Evolutionary conservation across 345 rosid species (phyloP).

Genomic region (Hibiscus mutabilis): DNA sequence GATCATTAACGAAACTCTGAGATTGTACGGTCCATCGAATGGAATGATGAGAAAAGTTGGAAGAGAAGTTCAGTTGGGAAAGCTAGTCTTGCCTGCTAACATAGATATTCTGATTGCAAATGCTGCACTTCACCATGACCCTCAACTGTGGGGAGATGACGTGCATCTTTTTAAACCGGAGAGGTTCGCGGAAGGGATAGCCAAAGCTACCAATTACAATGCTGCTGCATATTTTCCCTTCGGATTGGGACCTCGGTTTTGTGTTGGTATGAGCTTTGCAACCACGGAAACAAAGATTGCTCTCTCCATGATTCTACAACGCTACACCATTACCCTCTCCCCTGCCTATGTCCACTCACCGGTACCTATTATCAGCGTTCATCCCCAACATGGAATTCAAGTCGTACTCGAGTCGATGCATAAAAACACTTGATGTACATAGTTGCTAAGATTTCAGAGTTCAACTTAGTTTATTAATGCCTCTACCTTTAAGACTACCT

Average conservation of each 20-base stretch:
- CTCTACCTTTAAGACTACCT: too few relatives aligned
- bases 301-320: slow-evolving; percentile 17
- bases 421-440: too few relatives aligned
- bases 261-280: slow-evolving; percentile 36
- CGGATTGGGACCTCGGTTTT: slow-evolving; percentile 29
- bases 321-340: slow-evolving; percentile 9
- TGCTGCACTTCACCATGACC: slow-evolving; percentile 26
- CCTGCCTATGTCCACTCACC: not conserved
- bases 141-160: slow-evolving; percentile 38
- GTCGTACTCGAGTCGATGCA: not conserved
- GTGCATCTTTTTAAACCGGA: slow-evolving; percentile 32
- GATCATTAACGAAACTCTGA: slow-evolving; percentile 32
- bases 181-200: slow-evolving; percentile 35
- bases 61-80: slow-evolving; percentile 21
- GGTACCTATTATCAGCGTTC: not conserved
- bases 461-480: too few relatives aligned
- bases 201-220: slow-evolving; percentile 35
- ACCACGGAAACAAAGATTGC: slow-evolving; percentile 24
- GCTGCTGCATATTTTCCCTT: slow-evolving; percentile 32
- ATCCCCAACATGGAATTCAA: not conserved
- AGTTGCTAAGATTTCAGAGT: too few relatives aligned
- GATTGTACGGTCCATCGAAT: slow-evolving; percentile 18
- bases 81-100: slow-evolving; percentile 23
- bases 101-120: not conserved
- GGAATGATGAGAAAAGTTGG: slow-evolving; percentile 14